These are phyloP conservation scores for Anethum foeniculum DNA, from an alignment of 140 eudicot genomes.

Conservation along the genomic window DNA sequence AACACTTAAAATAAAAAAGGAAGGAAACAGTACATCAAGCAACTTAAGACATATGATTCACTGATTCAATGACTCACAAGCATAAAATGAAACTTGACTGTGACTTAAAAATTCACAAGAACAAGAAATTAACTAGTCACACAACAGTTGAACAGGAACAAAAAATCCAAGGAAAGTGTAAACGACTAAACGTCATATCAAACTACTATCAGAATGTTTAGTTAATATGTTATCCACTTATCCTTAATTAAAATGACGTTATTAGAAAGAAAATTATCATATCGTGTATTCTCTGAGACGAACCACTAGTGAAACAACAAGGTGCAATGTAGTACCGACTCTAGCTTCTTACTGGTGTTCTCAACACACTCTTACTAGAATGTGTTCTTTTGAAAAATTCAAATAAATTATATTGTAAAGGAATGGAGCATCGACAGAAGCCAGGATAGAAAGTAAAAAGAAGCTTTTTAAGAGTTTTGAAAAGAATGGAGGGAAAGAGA, in stretches of 20 bases:
- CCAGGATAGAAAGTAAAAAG: not conserved
- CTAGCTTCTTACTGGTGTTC: not conserved
- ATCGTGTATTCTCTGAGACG: not conserved
- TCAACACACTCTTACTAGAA: not conserved
- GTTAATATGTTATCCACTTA: not conserved
- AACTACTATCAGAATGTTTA: not conserved
- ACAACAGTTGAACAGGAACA: not conserved
- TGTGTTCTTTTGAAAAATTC: not conserved
- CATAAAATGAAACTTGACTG: not conserved
- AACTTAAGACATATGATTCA: not conserved
- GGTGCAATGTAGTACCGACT: not conserved
- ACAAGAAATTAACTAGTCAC: not conserved
- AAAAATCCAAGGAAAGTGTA: not conserved
- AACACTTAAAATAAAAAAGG: not conserved
- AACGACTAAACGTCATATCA: not conserved
- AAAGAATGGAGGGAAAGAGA: not conserved
- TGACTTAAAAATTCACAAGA: not conserved
- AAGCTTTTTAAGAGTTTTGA: not conserved
- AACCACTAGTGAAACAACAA: conserved; percentile 1
- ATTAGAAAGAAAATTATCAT: not conserved
- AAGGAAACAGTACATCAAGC: not conserved
- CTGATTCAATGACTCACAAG: not conserved
- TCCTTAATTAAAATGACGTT: not conserved
- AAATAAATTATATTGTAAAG: not conserved
- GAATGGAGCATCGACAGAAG: not conserved